These are phyloP conservation scores for Achaetomium macrosporum DNA, from an alignment of 2,329 filamentous ascomycete genomes.

Conservation along the genomic window DNA sequence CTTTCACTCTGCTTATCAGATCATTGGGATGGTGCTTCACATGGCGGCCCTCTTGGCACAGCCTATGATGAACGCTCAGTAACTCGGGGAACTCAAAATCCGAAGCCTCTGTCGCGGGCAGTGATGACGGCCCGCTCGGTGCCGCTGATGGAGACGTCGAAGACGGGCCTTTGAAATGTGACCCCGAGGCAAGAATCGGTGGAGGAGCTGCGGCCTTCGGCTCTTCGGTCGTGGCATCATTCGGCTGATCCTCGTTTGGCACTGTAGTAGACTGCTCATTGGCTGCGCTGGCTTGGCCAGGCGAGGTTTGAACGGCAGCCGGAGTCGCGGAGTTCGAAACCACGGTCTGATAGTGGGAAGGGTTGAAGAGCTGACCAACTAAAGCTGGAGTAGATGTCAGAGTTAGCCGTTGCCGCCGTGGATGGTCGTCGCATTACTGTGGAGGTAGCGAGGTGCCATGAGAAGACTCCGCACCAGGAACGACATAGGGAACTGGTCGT, in stretches of 20 bases:
- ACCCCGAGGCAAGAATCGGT: constrained; percentile 16
- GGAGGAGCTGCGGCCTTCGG: not conserved
- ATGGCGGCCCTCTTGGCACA: constrained; percentile 11
- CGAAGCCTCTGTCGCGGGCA: not conserved
- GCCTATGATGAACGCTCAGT: not conserved
- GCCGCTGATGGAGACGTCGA: not conserved
- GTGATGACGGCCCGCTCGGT: not conserved
- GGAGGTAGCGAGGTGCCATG: not conserved
- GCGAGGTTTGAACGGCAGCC: not conserved
- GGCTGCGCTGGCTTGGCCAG: not conserved
- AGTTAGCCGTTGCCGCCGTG: constrained; percentile 2
- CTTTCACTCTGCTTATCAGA: constrained; percentile 6
- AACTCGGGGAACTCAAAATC: not conserved
- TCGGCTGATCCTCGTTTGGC: not conserved
- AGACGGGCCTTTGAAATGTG: constrained; percentile 9
- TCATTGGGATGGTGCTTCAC: constrained; percentile 8
- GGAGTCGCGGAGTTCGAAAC: not conserved
- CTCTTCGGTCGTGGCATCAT: not conserved
- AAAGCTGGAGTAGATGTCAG: constrained; percentile 6
- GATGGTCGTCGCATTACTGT: not conserved
- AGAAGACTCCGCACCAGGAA: not conserved
- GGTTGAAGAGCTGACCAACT: not conserved
- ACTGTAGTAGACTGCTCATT: not conserved
- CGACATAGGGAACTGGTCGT: not conserved
- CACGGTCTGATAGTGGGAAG: not conserved